phyloP scores from a whole-genome alignment of 2,329 filamentous ascomycete species.

The Ophiosphaerella narmari region DNA sequence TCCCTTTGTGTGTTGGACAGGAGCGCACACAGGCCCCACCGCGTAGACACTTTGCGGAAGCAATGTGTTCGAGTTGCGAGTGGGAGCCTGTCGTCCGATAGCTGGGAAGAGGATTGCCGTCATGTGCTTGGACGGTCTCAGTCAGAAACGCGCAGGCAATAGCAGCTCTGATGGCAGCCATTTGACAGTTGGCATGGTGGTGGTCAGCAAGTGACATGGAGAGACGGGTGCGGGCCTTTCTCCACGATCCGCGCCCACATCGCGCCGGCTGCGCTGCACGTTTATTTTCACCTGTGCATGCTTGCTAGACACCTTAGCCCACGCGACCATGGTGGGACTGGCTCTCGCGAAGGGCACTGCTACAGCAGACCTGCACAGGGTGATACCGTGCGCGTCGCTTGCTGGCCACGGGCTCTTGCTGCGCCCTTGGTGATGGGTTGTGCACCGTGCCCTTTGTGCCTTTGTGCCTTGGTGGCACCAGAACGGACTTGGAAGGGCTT shows the following conservation, averaged over 20 bases:
- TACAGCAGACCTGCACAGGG: slow-evolving; percentile 23
- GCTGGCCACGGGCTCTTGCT: slow-evolving; percentile 26
- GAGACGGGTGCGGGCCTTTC: slow-evolving; percentile 37
- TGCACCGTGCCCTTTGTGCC: slow-evolving; percentile 15
- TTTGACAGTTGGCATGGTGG: slow-evolving; percentile 6
- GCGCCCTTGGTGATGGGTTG: slow-evolving; percentile 13
- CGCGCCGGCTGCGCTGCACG: slow-evolving; percentile 48
- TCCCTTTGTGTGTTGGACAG: slow-evolving; percentile 35
- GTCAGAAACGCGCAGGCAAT: slow-evolving; percentile 1
- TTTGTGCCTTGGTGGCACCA: slow-evolving; percentile 9
- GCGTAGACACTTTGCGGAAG: slow-evolving; percentile 29
- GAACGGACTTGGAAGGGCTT: slow-evolving; percentile 19
- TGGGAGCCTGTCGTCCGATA: slow-evolving; percentile 9
- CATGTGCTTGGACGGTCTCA: slow-evolving; percentile 15
- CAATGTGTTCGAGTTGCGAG: slow-evolving; percentile 25
- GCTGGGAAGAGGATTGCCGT: slow-evolving; percentile 14
- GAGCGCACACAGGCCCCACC: slow-evolving; percentile 40
- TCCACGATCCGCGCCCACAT: slow-evolving; percentile 46
- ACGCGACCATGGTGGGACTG: slow-evolving; percentile 43
- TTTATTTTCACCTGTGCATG: slow-evolving; percentile 48
- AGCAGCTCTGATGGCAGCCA: background rate
- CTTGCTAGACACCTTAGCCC: slow-evolving; percentile 34
- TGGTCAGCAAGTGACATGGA: slow-evolving; percentile 45
- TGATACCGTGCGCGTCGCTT: slow-evolving; percentile 36
- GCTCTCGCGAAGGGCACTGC: slow-evolving; percentile 12